Evolutionary conservation across 495 filamentous ascomycete species (phyloP), one percentile per base, ranked within the genome.

Genomic region (Cryomyces minteri): DNA sequence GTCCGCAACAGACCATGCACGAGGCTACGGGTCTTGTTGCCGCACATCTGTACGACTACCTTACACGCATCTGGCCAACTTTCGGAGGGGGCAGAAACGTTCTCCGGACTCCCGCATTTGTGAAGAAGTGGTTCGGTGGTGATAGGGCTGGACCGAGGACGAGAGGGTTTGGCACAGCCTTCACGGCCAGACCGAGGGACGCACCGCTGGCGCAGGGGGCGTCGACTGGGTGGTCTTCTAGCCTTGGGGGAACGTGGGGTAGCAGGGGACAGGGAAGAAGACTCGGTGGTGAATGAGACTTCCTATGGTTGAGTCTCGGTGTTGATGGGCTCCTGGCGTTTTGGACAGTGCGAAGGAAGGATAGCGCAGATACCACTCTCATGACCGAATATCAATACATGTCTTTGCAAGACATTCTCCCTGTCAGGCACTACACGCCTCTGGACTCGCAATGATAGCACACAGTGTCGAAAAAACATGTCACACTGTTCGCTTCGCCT

Each of bases 41-140:
- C 12, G 87, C 85, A 25, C 88, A 94, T 58, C 57, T 86, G 25
- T 82, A 86, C 58, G 81, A 93, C 54, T 95, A 94, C 55, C 58
- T 92, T 39, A 85, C 80, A 4, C 71, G 79, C 37, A 70, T 88
- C 31, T 94, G 81, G 63, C 87, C 88, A 11, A 71, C 76, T 38
- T 88, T 88, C 62, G 86, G 85, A 18, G 79, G 80, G 43, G 86
- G 86, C 4, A 62, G 62, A 31, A 88, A 84, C 53, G 70, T 74
- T 43, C 62, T 94, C 40, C 60, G 59, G 11, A 88, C 86, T 0
- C 88, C 87, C 1, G 53, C 43, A 0, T 72, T 82, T 43, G 56
- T 94, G 44, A 73, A 68, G 43, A 62, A 72, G 40, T 69, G 77
- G 51, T 81, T 84, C 50, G 63, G 66, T 28, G 63, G 61, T 4